Conservation (phyloP, 2,329 filamentous ascomycete genomes). For the Colletotrichum aenigma region DNA sequence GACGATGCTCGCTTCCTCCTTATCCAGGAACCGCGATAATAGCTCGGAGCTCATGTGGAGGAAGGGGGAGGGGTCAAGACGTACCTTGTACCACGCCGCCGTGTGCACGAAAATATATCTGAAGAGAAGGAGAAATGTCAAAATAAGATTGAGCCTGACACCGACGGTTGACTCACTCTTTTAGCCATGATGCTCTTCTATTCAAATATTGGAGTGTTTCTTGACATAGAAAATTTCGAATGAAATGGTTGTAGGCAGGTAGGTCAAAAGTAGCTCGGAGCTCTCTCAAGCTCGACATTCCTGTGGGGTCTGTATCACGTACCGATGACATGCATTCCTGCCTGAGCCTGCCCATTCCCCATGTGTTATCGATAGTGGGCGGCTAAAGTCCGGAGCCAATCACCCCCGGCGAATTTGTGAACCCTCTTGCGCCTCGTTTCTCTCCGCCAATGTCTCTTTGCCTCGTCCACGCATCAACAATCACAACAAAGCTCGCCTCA, state of each 20-base stretch:
- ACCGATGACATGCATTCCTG: background rate
- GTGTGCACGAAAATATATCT: constrained; percentile 70
- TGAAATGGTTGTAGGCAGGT: background rate
- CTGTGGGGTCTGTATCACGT: background rate
- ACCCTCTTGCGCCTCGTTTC: background rate
- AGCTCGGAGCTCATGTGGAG: constrained; percentile 34
- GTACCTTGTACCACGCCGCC: constrained; percentile 71
- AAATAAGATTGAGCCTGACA: background rate
- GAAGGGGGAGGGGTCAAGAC: constrained; percentile 51
- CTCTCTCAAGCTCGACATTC: background rate
- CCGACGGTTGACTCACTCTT: constrained; percentile 30
- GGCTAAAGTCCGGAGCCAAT: background rate
- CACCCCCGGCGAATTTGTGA: background rate
- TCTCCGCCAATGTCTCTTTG: background rate
- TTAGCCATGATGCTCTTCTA: constrained; percentile 32
- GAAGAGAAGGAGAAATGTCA: background rate
- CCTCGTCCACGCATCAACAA: background rate
- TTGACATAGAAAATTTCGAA: background rate
- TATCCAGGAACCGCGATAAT: constrained; percentile 1
- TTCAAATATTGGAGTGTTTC: background rate
- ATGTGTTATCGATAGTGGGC: background rate
- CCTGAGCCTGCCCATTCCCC: background rate
- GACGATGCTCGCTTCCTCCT: background rate
- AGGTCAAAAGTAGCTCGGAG: constrained; percentile 20
- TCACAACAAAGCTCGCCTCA: background rate